Percentiles rank a stretch among this genome's conserved stretches.
phyloP scores from a whole-genome alignment of 2,329 filamentous ascomycete species.

The Phaeosphaeria sp. region DNA sequence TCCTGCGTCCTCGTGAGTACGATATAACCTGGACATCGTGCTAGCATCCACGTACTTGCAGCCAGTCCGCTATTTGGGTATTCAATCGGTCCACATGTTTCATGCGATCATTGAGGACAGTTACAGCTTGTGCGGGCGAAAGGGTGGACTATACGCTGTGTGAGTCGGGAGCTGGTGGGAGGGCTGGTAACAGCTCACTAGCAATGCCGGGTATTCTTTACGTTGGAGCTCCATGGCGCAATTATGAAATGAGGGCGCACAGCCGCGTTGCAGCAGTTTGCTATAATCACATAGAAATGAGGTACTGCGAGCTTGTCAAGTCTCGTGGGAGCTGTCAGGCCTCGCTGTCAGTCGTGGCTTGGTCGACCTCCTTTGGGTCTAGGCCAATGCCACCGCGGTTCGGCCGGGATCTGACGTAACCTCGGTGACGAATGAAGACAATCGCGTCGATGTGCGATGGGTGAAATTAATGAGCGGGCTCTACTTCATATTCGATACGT shows the following conservation, averaged over 20 bases:
- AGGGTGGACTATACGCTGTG: constrained; percentile 70
- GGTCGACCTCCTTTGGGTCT: constrained; percentile 27
- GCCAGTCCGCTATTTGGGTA: constrained; percentile 91
- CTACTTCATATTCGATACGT: neutral
- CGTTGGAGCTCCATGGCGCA: constrained; percentile 70
- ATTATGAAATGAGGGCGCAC: constrained; percentile 30
- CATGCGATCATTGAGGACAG: constrained; percentile 83
- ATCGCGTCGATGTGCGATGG: neutral
- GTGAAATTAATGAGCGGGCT: neutral
- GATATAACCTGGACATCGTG: constrained; percentile 4
- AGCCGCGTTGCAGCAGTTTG: constrained; percentile 29
- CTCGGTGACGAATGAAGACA: constrained; percentile 7
- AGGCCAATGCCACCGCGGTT: constrained; percentile 16
- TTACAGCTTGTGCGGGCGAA: constrained; percentile 80
- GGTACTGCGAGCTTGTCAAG: constrained; percentile 29
- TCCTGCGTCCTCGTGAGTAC: constrained; percentile 66
- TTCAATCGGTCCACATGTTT: constrained; percentile 87
- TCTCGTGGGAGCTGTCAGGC: constrained; percentile 38
- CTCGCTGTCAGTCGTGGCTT: constrained; percentile 38
- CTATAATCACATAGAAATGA: constrained; percentile 39
- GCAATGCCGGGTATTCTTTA: constrained; percentile 90
- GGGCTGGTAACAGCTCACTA: constrained; percentile 65
- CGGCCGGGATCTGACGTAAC: constrained; percentile 27
- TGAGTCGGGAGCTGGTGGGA: constrained; percentile 34
- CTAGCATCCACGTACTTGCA: constrained; percentile 71